Conservation (phyloP, 2,329 filamentous ascomycete genomes). For the Hypoxylon sp. region DNA sequence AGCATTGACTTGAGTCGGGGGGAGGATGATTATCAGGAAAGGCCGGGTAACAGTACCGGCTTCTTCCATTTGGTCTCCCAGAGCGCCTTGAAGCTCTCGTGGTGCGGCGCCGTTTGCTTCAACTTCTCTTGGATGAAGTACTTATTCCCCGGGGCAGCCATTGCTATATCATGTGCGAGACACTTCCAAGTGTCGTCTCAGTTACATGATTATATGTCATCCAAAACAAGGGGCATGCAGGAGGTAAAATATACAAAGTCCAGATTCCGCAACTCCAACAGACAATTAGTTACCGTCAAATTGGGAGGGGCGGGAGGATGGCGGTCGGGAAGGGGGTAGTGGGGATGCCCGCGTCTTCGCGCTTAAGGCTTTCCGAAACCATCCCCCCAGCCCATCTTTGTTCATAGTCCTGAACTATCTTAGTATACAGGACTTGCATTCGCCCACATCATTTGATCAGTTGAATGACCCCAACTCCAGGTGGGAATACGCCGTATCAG, state of each 20-base stretch:
- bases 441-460: neutral
- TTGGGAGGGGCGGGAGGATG: constrained; percentile 7
- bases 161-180: constrained; percentile 14
- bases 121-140: constrained; percentile 50
- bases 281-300: neutral
- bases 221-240: neutral
- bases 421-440: neutral
- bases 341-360: constrained; percentile 35
- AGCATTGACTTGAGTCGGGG: neutral
- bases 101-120: constrained; percentile 41
- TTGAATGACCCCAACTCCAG: too few species aligned
- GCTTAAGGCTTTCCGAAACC: constrained; percentile 23
- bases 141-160: constrained; percentile 47
- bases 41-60: constrained; percentile 28
- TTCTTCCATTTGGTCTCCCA: constrained; percentile 52
- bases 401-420: neutral
- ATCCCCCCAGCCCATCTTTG: neutral
- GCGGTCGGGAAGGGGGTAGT: constrained; percentile 10
- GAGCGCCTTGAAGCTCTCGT: constrained; percentile 48
- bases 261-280: neutral
- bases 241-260: neutral
- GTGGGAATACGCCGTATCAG: neutral
- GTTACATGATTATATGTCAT: neutral
- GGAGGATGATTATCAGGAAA: too few species aligned
- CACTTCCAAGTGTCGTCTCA: neutral